Conservation (phyloP, 2,329 filamentous ascomycete genomes). For the Verticillium dahliae region DNA sequence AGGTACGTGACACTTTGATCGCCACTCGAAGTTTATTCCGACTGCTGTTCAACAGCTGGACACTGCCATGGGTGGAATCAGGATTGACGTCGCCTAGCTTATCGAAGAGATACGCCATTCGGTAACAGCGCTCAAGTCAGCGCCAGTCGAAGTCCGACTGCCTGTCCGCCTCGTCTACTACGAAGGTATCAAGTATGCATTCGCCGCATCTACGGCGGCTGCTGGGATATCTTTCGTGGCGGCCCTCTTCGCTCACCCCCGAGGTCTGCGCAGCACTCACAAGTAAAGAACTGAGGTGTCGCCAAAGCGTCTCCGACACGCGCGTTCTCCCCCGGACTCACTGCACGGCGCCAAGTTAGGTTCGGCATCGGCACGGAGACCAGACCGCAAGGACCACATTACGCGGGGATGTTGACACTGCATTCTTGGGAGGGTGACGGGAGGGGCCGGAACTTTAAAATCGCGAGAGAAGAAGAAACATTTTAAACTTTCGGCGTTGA, state of each 20-base stretch:
- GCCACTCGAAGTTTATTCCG: not conserved
- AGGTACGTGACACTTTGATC: constrained; percentile 31
- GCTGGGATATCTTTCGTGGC: constrained; percentile 35
- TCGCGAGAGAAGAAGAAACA: not conserved
- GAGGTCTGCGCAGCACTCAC: constrained; percentile 22
- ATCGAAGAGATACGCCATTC: constrained; percentile 58
- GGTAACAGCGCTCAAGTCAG: constrained; percentile 43
- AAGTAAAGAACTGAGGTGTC: constrained; percentile 3
- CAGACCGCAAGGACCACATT: not conserved
- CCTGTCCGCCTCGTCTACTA: constrained; percentile 54
- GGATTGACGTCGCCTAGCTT: constrained; percentile 30
- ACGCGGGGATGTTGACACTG: not conserved
- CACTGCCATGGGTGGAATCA: too few species aligned
- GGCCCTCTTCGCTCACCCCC: constrained; percentile 21
- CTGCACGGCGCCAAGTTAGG: not conserved
- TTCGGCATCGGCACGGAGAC: not conserved
- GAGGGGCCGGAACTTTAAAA: not conserved
- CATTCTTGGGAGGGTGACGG: not conserved
- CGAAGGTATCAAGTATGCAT: constrained; percentile 48
- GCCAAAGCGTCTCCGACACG: not conserved
- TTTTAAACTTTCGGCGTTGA: not conserved
- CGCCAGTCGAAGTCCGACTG: constrained; percentile 50
- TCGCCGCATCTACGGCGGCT: constrained; percentile 46
- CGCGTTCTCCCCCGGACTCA: not conserved
- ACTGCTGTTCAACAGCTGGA: not conserved